Base-by-base conservation (phyloP, 2,329 filamentous ascomycete genomes). In the Teratosphaeria viscida region DNA sequence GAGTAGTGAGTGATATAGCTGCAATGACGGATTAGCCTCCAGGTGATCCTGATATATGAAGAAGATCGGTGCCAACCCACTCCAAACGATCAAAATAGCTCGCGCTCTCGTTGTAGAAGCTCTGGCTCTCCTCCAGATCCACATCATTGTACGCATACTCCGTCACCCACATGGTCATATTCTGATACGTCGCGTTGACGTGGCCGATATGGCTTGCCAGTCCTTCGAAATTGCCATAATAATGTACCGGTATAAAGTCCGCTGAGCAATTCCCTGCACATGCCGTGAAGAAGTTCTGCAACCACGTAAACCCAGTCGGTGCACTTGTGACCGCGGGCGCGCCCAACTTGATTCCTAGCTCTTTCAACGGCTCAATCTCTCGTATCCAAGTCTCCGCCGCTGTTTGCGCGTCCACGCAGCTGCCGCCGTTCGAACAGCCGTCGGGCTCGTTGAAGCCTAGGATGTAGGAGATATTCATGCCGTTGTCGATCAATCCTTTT, bases 361-460 rank as follows among this genome's bases (percentile, higher is more conserved):
- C 72, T 54, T 79, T 79, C 60, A 94, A 76, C 0, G 89, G 89
- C 64, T 88, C 81, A 59, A 94, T 83, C 67, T 90, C 84, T 49
- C 78, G 77, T 35, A 87, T 83, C 88, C 88, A 94, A 7, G 84
- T 79, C 57, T 79, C 71, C 1, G 89, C 89, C 0, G 89, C 89
- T 1, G 74, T 70, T 8, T 76, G 70, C 0, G 87, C 83, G 1
- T 77, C 70, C 26, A 92, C 75, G 63, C 82, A 76, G 63, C 82
- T 86, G 3, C 89, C 89, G 49, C 87, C 87, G 8, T 76, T 79
- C 1, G 69, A 66, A 2, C 76, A 71, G 16, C 81, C 83, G 68
- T 92, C 87, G 0, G 89, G 89, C 70, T 94, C 89, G 73, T 94
- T 92, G 78, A 91, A 92, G 32, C 78, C 81, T n/a, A 92, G 76